Evolutionary conservation across 179 eudicot genomes (phyloP), one percentile per base, ranked within the genome.

Genomic region (Heliamphora ciliata): DNA sequence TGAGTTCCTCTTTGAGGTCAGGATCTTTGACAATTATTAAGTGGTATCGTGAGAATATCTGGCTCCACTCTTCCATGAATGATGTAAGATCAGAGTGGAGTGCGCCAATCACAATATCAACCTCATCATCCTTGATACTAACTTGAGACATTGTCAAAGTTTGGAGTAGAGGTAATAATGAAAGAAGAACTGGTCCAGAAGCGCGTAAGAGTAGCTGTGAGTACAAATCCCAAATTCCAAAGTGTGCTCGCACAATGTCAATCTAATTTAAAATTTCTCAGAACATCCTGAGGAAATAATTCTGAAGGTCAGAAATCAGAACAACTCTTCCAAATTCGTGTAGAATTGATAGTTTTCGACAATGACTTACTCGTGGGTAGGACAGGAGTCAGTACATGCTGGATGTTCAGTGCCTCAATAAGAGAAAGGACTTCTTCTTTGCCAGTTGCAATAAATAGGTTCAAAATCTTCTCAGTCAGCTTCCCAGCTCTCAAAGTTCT

Each of bases 51-150:
- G 98, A 94, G 85, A 93, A 89, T 17, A 90, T 54, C 0, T 91
- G 89, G 79, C 85, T 88, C 99, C 99, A 97, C 67, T 89, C 97
- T 77, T 94, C 91, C 93, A 97, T 78, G 81, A 91, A 94, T 15
- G 92, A 84, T 60, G 97, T 94, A 54, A 94, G 94, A 84, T 93
- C 95, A 77, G 91, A 81, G 72, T 86, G 92, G 71, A 97, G 80
- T 7, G 99, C 99, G 71, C 87, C 97, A 75, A 97, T 87, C 79
- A 92, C 98, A 84, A 92, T 93, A 84, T 97, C 99, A 75, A 97
- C 94, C 73, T 97, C 98, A 82, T 89, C 87, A 14, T 89, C 89
- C 31, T 87, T 87, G 82, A 93, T 86, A 81, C 61, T 86, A 40
- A 84, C 82, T 78, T 47, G 58, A 78, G 80, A 63, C 80, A 78